phyloP scores from a whole-genome alignment of 2,329 filamentous ascomycete species.

The Venturia aucupariae region DNA sequence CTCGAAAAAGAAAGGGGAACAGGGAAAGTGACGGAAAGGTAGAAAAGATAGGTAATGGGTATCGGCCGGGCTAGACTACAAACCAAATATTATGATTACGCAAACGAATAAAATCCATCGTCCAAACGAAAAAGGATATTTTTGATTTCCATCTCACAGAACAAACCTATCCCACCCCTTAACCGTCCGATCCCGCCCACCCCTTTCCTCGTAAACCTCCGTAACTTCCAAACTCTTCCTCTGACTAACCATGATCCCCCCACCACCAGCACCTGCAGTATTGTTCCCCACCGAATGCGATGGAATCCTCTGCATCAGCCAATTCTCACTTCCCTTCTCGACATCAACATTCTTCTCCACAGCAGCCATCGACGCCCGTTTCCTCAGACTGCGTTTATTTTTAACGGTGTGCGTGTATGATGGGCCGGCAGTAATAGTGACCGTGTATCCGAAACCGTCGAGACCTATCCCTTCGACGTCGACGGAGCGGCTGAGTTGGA shows the following conservation, averaged over 20 bases:
- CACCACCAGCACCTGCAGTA: too few relatives aligned
- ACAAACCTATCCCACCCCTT: slow-evolving; percentile 32
- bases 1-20: too few relatives aligned
- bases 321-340: background rate
- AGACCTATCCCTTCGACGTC: slow-evolving; percentile 12
- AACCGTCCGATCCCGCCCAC: slow-evolving; percentile 54
- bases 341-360: slow-evolving; percentile 27
- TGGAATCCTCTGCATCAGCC: background rate
- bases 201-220: slow-evolving; percentile 52
- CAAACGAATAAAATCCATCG: too few relatives aligned
- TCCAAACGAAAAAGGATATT: too few relatives aligned
- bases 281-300: background rate
- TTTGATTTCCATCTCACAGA: too few relatives aligned
- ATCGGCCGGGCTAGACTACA: too few relatives aligned
- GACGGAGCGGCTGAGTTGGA: background rate
- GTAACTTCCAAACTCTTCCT: slow-evolving; percentile 31
- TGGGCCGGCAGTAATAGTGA: slow-evolving; percentile 4
- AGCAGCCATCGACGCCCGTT: slow-evolving; percentile 21
- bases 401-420: too few relatives aligned
- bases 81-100: too few relatives aligned
- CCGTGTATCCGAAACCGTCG: slow-evolving; percentile 12
- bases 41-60: too few relatives aligned
- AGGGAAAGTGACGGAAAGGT: too few relatives aligned
- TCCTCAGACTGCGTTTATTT: slow-evolving; percentile 21
- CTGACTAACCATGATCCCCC: background rate